Base-by-base conservation (phyloP, 129 eudicot species). In the Arctium minus region DNA sequence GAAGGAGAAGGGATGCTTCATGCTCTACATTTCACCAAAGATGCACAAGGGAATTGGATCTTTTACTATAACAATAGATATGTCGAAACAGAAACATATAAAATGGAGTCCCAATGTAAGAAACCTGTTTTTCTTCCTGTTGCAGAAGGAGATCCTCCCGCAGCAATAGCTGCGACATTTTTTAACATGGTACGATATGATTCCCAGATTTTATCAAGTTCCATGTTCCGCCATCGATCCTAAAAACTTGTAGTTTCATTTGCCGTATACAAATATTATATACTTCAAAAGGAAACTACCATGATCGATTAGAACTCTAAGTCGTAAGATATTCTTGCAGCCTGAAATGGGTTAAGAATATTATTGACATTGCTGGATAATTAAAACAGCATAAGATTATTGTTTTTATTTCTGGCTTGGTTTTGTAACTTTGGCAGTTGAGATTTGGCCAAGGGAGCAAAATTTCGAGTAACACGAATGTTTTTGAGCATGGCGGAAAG, bases 1-100 rank as follows among this genome's bases (percentile, higher is more conserved):
- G 87, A 84, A 84, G 87, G 87, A 31, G 87, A 84, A 68, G 85
- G 88, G 40, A 85, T 85, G 88, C 77, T 85, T 85, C 88, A 85
- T 80, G 88, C 88, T 31, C 64, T 76, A 29, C 32, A 80, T 85
- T 80, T 85, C 78, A 80, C 12, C 0, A 85, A 75, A 75, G 69
- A 68, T 75, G 8, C 60, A 11, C 17, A 76, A 8, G 85, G 83
- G 40, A 38, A 70, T 3, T 80, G 88, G 88, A 80, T 9, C 13
- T 18, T 80, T 53, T 48, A 22, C 46, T 85, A 85, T 77, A 85
- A 85, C 33, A 85, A 85, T 42, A 75, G 74, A 48, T 70, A 33
- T 37, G 85, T 85, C 48, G 85, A 85, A 76, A 65, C 85, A 5
- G 88, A 85, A 2, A 85, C 88, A 31, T 85, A 64, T 60, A 85